These are phyloP conservation scores for Diaporthe caulivora DNA, from an alignment of 2,329 filamentous ascomycete genomes.

Conservation along the genomic window DNA sequence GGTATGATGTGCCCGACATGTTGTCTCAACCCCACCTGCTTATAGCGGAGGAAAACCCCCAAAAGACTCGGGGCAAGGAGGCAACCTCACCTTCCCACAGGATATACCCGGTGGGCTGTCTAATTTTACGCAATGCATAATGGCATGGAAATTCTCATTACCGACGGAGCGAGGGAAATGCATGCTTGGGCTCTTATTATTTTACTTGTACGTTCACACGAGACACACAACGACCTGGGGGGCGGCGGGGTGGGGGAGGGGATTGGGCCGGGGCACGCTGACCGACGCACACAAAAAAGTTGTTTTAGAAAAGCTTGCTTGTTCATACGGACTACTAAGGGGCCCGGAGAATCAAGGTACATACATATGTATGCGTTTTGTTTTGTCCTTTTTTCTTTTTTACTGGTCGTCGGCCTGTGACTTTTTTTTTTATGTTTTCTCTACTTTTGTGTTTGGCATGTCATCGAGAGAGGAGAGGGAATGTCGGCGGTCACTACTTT, in stretches of 20 bases:
- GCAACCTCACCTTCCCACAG: not conserved
- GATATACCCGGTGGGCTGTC: not conserved
- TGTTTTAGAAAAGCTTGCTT: conserved; percentile 17
- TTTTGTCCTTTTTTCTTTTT: too few species aligned
- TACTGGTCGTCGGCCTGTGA: not conserved
- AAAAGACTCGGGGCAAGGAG: not conserved
- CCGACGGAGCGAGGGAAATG: conserved; percentile 10
- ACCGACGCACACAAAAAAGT: conserved; percentile 18
- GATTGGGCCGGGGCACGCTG: conserved; percentile 16
- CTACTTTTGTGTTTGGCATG: not conserved
- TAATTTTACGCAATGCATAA: conserved; percentile 16
- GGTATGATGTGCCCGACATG: conserved; percentile 40
- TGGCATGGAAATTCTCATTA: conserved; percentile 16
- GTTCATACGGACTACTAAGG: not conserved
- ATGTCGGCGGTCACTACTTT: not conserved
- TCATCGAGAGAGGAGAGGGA: not conserved
- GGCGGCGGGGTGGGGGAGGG: too few species aligned
- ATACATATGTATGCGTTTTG: conserved; percentile 17
- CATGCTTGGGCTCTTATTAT: not conserved
- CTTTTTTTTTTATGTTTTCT: not conserved
- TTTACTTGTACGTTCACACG: not conserved
- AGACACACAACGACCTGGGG: not conserved
- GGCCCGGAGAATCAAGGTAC: conserved; percentile 18
- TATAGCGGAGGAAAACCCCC: not conserved
- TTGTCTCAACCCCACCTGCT: not conserved